These are phyloP conservation scores for Taphrina pruni DNA, from an alignment of 1,139 yeast species.

Conservation along the genomic window DNA sequence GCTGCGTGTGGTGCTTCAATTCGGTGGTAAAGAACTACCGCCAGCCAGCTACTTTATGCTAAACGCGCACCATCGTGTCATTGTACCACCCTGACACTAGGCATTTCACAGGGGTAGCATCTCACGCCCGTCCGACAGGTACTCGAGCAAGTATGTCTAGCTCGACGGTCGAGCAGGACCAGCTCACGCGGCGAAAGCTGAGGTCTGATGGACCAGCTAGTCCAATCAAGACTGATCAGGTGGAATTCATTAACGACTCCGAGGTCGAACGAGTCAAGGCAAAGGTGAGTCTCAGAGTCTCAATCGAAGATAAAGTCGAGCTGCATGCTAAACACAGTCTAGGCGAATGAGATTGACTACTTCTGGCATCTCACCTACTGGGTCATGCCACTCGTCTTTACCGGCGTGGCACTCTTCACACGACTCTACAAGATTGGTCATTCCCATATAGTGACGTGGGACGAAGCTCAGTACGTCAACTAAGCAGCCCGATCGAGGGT, in stretches of 20 bases:
- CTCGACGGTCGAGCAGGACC: slow-evolving; percentile 26
- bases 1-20: no score
- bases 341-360: slow-evolving; percentile 15
- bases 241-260: not conserved
- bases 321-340: no score
- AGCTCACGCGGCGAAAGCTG: slow-evolving; percentile 24
- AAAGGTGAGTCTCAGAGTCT: not conserved
- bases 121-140: not conserved
- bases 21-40: no score
- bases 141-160: slow-evolving; percentile 1
- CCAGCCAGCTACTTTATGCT: not conserved
- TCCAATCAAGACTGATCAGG: slow-evolving; percentile 15
- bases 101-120: no score
- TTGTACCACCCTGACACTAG: slow-evolving; percentile 7
- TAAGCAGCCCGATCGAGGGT: no score
- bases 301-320: no score
- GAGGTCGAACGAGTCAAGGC: slow-evolving; percentile 11
- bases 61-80: not conserved
- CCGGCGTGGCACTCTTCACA: slow-evolving; percentile 67
- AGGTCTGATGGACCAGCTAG: slow-evolving; percentile 20
- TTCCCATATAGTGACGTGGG: slow-evolving; percentile 83
- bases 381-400: slow-evolving; percentile 59
- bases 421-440: slow-evolving; percentile 71
- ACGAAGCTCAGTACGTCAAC: slow-evolving; percentile 74
- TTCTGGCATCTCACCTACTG: slow-evolving; percentile 32